Conservation (phyloP, 345 rosid species). For the Citrus medica region DNA sequence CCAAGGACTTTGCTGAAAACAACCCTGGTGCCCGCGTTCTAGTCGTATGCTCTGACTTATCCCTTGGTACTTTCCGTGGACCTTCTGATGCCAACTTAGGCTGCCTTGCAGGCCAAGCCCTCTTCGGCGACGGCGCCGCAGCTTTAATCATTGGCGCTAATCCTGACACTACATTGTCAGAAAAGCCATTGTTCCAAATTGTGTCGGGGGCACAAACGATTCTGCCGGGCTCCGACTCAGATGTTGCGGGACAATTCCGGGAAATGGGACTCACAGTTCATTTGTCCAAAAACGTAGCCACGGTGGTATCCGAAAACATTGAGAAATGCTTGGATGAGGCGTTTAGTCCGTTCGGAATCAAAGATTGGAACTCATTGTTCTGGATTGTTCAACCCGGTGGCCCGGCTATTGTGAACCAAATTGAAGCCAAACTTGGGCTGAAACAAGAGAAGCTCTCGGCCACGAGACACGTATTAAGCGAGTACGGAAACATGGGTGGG, state of each 20-base stretch:
- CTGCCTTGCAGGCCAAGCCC: constrained; percentile 35
- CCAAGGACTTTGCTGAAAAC: constrained; percentile 55
- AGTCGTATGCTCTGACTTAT: constrained; percentile 34
- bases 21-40: constrained; percentile 40
- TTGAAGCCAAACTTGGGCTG: constrained; percentile 29
- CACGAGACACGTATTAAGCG: constrained; percentile 27
- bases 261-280: constrained; percentile 40
- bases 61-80: constrained; percentile 31
- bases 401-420: constrained; percentile 36
- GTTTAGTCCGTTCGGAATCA: constrained; percentile 36
- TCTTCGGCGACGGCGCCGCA: constrained; percentile 45
- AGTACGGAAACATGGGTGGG: constrained; percentile 44
- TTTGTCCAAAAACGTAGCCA: constrained; percentile 35
- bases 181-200: constrained; percentile 37
- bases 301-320: constrained; percentile 28
- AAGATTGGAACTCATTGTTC: constrained; percentile 50
- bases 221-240: constrained; percentile 35
- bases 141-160: constrained; percentile 40
- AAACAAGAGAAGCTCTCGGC: constrained; percentile 28
- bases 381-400: constrained; percentile 49
- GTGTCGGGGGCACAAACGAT: constrained; percentile 34
- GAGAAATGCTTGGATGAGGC: constrained; percentile 34
- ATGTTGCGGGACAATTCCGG: constrained; percentile 36
- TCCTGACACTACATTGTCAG: constrained; percentile 8
- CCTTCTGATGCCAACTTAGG: constrained; percentile 33